These are phyloP conservation scores for Acanthamoeba healyi DNA, from an alignment of 208 protist species.

Conservation along the genomic window DNA sequence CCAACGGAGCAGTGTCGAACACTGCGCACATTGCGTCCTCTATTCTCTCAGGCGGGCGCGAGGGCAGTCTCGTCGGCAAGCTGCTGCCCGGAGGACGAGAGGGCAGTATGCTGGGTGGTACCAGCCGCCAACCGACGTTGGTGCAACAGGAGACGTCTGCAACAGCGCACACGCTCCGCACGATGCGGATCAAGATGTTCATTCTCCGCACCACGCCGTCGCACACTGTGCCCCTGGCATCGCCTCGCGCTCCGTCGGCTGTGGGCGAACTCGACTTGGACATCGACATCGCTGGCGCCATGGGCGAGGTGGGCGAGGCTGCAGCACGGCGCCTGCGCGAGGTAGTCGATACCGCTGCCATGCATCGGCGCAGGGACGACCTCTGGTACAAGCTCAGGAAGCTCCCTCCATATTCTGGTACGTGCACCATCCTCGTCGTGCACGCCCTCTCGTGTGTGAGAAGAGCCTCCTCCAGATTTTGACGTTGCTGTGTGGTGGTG, in stretches of 20 bases:
- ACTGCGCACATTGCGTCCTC: not conserved
- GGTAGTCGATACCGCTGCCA: conserved; percentile 23
- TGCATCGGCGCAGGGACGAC: conserved; percentile 14
- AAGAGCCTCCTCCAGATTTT: no score
- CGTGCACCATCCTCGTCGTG: not conserved
- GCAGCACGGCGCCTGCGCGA: conserved; percentile 5
- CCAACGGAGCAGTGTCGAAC: not conserved
- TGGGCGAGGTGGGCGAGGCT: conserved; percentile 16
- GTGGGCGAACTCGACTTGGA: not conserved
- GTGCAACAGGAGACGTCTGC: not conserved
- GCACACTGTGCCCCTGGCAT: conserved; percentile 30
- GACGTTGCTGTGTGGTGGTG: not conserved
- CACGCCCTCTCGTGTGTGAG: not conserved
- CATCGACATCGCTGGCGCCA: conserved; percentile 12
- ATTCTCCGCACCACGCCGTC: conserved; percentile 45
- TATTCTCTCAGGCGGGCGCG: not conserved
- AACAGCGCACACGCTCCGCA: not conserved
- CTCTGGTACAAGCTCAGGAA: not conserved
- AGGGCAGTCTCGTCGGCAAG: not conserved
- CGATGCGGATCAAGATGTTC: conserved; percentile 51
- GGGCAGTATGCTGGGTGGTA: not conserved
- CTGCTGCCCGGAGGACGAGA: not conserved
- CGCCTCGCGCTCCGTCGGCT: not conserved
- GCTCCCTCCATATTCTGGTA: not conserved
- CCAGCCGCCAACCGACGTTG: not conserved